phyloP scores from a whole-genome alignment of 2,329 filamentous ascomycete genomes.

The Diaporthe sp. region DNA sequence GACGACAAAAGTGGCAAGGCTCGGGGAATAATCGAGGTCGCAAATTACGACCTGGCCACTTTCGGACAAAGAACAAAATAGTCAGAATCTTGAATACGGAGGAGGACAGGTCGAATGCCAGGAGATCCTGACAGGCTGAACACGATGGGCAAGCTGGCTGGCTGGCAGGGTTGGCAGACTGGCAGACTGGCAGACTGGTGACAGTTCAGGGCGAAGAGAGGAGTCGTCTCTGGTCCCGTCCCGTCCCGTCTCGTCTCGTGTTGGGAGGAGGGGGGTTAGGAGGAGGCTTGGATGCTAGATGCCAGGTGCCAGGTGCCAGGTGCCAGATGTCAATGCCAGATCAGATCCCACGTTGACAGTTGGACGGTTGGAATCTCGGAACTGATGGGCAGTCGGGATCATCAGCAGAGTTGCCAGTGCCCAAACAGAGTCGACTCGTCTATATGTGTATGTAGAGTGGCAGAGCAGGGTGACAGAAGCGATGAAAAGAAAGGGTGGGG shows the following conservation, averaged over 20 bases:
- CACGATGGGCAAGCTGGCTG: background rate
- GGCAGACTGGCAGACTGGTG: background rate
- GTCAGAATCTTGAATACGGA: constrained; percentile 23
- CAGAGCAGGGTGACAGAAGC: background rate
- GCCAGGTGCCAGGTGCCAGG: background rate
- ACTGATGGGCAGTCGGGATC: background rate
- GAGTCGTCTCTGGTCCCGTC: constrained; percentile 1
- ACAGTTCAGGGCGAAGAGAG: background rate
- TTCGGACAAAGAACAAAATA: constrained; percentile 27
- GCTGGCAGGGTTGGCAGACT: background rate
- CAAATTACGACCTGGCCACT: constrained; percentile 36
- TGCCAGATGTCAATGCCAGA: background rate
- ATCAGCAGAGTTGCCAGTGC: background rate
- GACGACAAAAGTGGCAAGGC: constrained; percentile 35
- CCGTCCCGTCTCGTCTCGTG: constrained; percentile 7
- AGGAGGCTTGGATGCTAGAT: background rate
- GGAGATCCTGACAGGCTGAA: background rate
- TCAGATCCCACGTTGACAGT: background rate
- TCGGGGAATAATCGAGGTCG: constrained; percentile 13
- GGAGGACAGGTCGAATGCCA: background rate
- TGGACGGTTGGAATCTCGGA: background rate
- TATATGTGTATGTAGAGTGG: background rate
- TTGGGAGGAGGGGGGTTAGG: background rate
- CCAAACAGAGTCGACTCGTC: background rate
- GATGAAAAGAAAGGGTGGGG: background rate